A percentile compares a stretch with the other conserved stretches of the same genome.
Evolutionary conservation across 768 basidiomycete species (phyloP).

Genomic region (Tubosaeta sp.): DNA sequence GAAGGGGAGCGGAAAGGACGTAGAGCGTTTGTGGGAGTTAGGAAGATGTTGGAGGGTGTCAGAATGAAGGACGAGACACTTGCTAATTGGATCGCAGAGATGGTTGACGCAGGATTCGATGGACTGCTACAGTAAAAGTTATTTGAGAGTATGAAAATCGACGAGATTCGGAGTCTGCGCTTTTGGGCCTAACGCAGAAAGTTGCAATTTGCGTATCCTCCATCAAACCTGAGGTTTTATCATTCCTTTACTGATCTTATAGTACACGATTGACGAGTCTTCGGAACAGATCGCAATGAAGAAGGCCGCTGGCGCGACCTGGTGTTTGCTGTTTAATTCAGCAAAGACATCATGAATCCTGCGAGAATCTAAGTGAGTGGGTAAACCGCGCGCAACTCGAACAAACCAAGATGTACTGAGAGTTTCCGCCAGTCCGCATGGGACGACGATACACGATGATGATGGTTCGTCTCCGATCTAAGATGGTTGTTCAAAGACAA

Average conservation of each 20-base stretch:
- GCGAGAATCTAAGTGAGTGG: background rate
- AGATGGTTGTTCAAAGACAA: background rate
- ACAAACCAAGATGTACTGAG: slow-evolving; percentile 59
- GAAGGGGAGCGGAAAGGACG: slow-evolving; percentile 72
- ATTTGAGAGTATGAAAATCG: slow-evolving; percentile 1
- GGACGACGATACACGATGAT: slow-evolving; percentile 42
- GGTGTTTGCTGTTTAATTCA: slow-evolving; percentile 32
- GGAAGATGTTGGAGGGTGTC: slow-evolving; percentile 60
- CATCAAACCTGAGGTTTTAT: slow-evolving; percentile 61
- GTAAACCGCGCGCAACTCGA: too few relatives aligned
- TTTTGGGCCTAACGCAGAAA: too few relatives aligned
- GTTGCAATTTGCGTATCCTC: background rate
- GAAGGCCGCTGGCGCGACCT: slow-evolving; percentile 38
- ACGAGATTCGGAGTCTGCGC: background rate
- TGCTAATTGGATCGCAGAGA: slow-evolving; percentile 57
- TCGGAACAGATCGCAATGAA: slow-evolving; percentile 70
- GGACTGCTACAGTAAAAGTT: slow-evolving; percentile 24
- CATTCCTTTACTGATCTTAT: slow-evolving; percentile 74
- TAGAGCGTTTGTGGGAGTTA: slow-evolving; percentile 61
- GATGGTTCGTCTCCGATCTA: slow-evolving; percentile 41
- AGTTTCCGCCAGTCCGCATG: slow-evolving; percentile 64
- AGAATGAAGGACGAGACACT: slow-evolving; percentile 60
- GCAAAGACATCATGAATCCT: slow-evolving; percentile 61
- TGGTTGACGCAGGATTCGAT: slow-evolving; percentile 47
- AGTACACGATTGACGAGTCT: slow-evolving; percentile 82